Base-by-base conservation (phyloP, 2,329 filamentous ascomycete genomes). In the Arthrobotrys conoides region DNA sequence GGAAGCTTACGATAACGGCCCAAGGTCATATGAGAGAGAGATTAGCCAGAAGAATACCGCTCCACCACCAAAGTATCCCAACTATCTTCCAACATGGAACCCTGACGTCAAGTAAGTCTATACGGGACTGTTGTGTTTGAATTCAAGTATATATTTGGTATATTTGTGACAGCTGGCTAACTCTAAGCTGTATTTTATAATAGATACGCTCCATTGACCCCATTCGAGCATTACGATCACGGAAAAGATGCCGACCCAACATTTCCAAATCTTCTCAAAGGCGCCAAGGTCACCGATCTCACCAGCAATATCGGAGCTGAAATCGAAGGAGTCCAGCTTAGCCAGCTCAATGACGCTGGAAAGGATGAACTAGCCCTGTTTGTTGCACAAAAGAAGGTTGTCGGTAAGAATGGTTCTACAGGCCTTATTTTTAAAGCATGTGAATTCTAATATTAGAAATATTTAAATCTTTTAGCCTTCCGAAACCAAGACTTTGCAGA, bases 301-400 rank as follows among this genome's bases (percentile, higher is more conserved):
- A 93, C 92, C 0, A 91, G 91, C 0, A 90, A 88, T 57, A 94
- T 92, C 80, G 92, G 92, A 71, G 89, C 91, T 16, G 92, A 94
- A 82, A 86, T 95, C 36, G 86, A 85, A 3, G 91, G 91, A 44
- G 86, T 94, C 33, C 92, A 95, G 84, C 86, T 95, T 33, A 92
- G 89, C 85, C 87, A 88, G 79, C 87, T 95, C 12, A 89, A 86
- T 67, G 85, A 90, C 51, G 89, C 90, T 16, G 92, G 90, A 68
- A 93, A 93, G 83, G 91, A 94, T 82, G 91, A 95, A 83, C 87
- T 95, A 4, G 92, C 93, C 0, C 88, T 91, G 22, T 90, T 91
- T 80, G 91, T 94, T 10, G 90, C 92, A 10, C 88, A 93, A 85
- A 89, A 91, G 82, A 94, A 93, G 83, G 91, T 94, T 5, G 91